Conservation (phyloP, 2,329 filamentous ascomycete species). For the Paecilomyces fulvus region DNA sequence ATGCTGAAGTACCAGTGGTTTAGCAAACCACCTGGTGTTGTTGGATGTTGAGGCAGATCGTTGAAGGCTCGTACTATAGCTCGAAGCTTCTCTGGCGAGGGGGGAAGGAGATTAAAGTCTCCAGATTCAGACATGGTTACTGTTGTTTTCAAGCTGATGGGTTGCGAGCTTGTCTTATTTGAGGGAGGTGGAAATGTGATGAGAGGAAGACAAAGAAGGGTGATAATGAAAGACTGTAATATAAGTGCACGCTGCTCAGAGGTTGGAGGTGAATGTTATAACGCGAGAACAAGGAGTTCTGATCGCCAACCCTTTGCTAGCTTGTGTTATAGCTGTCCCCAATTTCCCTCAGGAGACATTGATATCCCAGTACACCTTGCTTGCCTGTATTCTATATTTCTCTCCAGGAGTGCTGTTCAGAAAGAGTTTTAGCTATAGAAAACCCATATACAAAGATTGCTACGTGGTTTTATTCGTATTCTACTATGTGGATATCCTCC, state of each 20-base stretch:
- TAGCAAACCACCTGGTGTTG: conserved; percentile 3
- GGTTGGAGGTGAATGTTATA: neutral
- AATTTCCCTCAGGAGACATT: neutral
- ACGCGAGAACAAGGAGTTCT: neutral
- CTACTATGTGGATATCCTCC: too few species aligned
- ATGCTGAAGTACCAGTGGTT: conserved; percentile 12
- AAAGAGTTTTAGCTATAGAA: too few species aligned
- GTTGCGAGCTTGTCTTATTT: neutral
- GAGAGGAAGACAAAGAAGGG: neutral
- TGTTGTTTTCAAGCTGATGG: neutral
- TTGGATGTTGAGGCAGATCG: conserved; percentile 4
- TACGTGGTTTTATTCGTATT: too few species aligned
- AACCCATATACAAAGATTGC: too few species aligned
- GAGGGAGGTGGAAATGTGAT: neutral
- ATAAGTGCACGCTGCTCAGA: neutral
- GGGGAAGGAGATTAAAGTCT: neutral
- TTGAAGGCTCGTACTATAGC: conserved; percentile 7
- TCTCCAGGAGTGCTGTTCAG: too few species aligned
- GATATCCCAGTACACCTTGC: neutral
- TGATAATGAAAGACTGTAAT: neutral
- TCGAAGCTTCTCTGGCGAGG: neutral
- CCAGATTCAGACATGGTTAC: neutral
- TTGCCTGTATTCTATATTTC: neutral
- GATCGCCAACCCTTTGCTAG: neutral
- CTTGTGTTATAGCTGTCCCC: neutral